Base-by-base conservation (phyloP, 2,329 filamentous ascomycete species). In the Ceratocystis diversiconidia region DNA sequence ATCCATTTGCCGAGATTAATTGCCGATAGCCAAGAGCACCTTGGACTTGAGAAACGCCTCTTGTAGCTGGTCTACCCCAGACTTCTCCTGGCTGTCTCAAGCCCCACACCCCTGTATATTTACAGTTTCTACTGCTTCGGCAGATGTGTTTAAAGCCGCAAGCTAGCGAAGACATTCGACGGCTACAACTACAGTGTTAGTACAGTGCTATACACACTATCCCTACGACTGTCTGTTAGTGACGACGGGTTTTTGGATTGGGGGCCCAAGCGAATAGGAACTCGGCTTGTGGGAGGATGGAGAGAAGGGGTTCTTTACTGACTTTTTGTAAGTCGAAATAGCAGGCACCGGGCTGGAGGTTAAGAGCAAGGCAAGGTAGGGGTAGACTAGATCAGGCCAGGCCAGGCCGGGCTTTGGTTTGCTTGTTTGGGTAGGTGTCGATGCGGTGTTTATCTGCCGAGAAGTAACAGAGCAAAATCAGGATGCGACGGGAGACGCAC, bases 111-210 rank as follows among this genome's bases (percentile, higher is more conserved):
- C 22, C 22, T 52, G 48, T 25, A 19, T 8, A n/a, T 22, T 52
- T 41, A 15, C 36, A 41, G 22, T 52, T 15, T 52, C 19, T 28
- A 25, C 8, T 25, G 10, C 22, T 62, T 61, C 61, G 61, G 61
- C 61, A 62, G 44, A 50, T 62, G 43, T 36, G 10, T 43, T 61
- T 61, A 61, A 59, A 59, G 55, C 17, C 55, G 28, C 55, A 59
- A 36, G 17, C 25, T n/a, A 59, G 22, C n/a, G 6, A 15, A 28
- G 4, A 17, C 28, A 36, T 36, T 36, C n/a, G 8, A 30, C 55
- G 55, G 55, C 28, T 32, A 59, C 55, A 28, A 15, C 10, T 22
- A 59, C 55, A 36, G 55, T 59, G 55, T 36, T 15, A 12, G 10
- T 28, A 59, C 55, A 36, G 55, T 59, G 28, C 55, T 41, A n/a